Percentiles rank a stretch among this genome's conserved stretches.
phyloP scores from a whole-genome alignment of 192 early-diverging fungal genomes.

The Linnemannia exigua region DNA sequence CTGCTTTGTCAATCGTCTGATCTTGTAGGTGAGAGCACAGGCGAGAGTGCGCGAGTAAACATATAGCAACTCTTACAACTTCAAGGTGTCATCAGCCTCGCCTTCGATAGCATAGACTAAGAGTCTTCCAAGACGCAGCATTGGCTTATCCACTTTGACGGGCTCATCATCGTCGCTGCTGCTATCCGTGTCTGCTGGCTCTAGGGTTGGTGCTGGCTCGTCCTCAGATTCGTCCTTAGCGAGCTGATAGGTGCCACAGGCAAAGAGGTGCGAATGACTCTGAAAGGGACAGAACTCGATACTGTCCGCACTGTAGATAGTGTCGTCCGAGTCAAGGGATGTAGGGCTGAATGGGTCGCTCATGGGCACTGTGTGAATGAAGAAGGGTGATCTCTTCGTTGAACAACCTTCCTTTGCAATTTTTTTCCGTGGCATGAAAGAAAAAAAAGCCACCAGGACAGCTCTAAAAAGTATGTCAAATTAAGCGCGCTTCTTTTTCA shows the following conservation, averaged over 20 bases:
- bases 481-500: neutral
- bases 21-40: neutral
- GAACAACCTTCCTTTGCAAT: neutral
- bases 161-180: conserved; percentile 42
- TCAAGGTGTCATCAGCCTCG: conserved; percentile 42
- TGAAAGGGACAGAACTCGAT: conserved; percentile 78
- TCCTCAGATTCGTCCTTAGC: conserved; percentile 55
- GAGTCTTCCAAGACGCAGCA: conserved; percentile 74
- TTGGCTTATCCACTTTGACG: conserved; percentile 49
- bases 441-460: neutral
- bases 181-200: conserved; percentile 26
- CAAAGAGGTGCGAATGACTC: conserved; percentile 61
- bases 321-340: conserved; percentile 70
- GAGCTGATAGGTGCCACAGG: conserved; percentile 83
- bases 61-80: conserved; percentile 18
- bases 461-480: too few species aligned
- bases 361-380: conserved; percentile 12
- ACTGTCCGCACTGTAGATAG: conserved; percentile 79
- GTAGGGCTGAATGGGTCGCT: conserved; percentile 22
- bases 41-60: neutral
- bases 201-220: neutral
- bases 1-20: neutral
- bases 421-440: conserved; percentile 1
- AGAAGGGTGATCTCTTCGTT: neutral
- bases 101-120: conserved; percentile 68